Percentiles rank a stretch among this genome's conserved stretches.
Conservation (phyloP, 768 basidiomycete genomes). For the Naganishia friedmannii region DNA sequence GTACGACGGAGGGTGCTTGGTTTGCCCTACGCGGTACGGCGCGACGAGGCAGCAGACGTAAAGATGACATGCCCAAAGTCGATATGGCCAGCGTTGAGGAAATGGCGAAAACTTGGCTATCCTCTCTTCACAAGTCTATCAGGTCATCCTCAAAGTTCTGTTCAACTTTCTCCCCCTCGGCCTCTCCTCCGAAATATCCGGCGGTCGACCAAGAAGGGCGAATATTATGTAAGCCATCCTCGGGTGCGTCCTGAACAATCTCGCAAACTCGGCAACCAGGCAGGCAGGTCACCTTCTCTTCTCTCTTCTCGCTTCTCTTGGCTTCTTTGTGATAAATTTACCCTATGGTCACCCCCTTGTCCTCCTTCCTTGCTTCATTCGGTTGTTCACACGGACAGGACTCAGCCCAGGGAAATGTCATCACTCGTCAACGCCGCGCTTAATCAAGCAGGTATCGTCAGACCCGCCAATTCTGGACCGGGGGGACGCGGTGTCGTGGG, state of each 20-base stretch:
- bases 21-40: not conserved
- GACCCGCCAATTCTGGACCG: not conserved
- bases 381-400: too few species aligned
- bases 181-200: too few species aligned
- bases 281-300: too few species aligned
- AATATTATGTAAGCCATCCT: not conserved
- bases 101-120: too few species aligned
- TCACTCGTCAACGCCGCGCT: slow-evolving; percentile 25
- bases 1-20: not conserved
- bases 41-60: not conserved
- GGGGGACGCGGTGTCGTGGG: slow-evolving; percentile 23
- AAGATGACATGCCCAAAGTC: not conserved
- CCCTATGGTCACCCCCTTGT: not conserved
- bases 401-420: not conserved
- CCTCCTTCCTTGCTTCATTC: not conserved
- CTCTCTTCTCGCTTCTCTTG: not conserved
- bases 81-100: not conserved
- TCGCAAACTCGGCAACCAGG: not conserved
- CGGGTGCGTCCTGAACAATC: not conserved
- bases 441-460: slow-evolving; percentile 13
- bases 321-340: not conserved
- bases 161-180: not conserved
- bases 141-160: not conserved
- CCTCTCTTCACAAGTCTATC: not conserved
- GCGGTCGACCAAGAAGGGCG: not conserved